Evolutionary conservation across 2,329 filamentous ascomycete species (phyloP).

Genomic region (Aspergillus sp.): DNA sequence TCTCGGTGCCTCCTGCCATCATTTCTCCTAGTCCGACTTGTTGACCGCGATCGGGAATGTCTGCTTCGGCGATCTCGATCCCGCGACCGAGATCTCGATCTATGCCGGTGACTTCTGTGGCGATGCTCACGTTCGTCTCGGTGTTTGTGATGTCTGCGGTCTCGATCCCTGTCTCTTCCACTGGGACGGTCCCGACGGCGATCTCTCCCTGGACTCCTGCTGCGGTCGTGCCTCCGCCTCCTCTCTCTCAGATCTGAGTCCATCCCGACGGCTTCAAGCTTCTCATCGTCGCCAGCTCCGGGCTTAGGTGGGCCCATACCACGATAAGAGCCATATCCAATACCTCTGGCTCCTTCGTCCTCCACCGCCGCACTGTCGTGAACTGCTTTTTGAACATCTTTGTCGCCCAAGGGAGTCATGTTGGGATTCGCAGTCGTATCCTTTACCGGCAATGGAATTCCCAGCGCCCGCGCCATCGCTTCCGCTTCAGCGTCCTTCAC

Average conservation of each 20-base stretch:
- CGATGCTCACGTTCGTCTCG: slow-evolving; percentile 31
- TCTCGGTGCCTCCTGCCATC: slow-evolving; percentile 26
- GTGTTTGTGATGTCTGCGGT: slow-evolving; percentile 48
- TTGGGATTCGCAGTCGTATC: slow-evolving; percentile 64
- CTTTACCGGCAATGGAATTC: slow-evolving; percentile 66
- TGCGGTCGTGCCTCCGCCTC: slow-evolving; percentile 31
- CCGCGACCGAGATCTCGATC: slow-evolving; percentile 28
- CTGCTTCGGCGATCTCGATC: slow-evolving; percentile 26
- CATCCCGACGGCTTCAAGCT: slow-evolving; percentile 24
- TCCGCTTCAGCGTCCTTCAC: slow-evolving; percentile 93
- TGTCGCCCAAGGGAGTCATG: slow-evolving; percentile 60
- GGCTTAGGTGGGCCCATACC: slow-evolving; percentile 33
- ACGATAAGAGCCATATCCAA: slow-evolving; percentile 33
- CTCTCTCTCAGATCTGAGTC: slow-evolving; percentile 20
- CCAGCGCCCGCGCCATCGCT: slow-evolving; percentile 78
- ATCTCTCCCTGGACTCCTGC: slow-evolving; percentile 32
- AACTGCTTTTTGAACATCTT: slow-evolving; percentile 56
- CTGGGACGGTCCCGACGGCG: slow-evolving; percentile 28
- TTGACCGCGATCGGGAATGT: slow-evolving; percentile 27
- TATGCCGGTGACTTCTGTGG: slow-evolving; percentile 32
- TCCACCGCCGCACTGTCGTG: slow-evolving; percentile 38
- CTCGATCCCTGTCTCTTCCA: slow-evolving; percentile 29
- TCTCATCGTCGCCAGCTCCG: slow-evolving; percentile 24
- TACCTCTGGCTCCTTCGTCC: slow-evolving; percentile 27
- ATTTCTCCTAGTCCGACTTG: slow-evolving; percentile 27